Evolutionary conservation across 1,139 yeast species (phyloP), one percentile per base, ranked within the genome.

Genomic region (Diutina neorugosa): DNA sequence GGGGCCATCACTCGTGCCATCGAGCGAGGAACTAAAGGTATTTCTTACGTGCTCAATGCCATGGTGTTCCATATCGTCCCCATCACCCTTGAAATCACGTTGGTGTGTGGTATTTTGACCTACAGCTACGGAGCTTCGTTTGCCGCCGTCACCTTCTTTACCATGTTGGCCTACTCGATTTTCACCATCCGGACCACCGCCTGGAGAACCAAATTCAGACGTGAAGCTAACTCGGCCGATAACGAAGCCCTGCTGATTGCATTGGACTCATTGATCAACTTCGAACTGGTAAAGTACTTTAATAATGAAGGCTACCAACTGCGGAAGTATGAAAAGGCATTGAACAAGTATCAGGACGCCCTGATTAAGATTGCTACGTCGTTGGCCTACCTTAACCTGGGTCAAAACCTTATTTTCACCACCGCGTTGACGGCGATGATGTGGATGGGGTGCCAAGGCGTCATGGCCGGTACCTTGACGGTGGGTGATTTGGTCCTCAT

Each of bases 401-500:
- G 98, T 4, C 99, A 93, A 68, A 91, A 88, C 65, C 65, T 90
- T 54, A 93, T 93, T 34, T 93, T 94, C 68, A 87, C 98, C 0
- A 69, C 87, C 44, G 98, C 98, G 1, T 73, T 94, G 59, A 93
- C 98, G 1, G 90, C 85, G 1, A 93, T 94, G 95, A 94, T 93
- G 98, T 93, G 87, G 66, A 84, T 93, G 96, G 98, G 97, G n/a
- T 90, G 97, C 62, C 82, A 82, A 56, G 98, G 98, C 34, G 95
- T 93, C 14, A 82, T 90, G 12, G 69, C 78, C 3, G 97, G 97
- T 0, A 69, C 81, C 1, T 73, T 93, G 55, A 85, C 95, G 1
- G 98, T 94, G 18, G 99, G 99, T 58, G 98, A 93, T 65, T 74
- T 93, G 63, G 98, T 93, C n/a, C 75, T 94, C 57, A 91, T 93